Evolutionary conservation across 73 alveolate species (phyloP).

Genomic region (Paramecium pentaurelia): DNA sequence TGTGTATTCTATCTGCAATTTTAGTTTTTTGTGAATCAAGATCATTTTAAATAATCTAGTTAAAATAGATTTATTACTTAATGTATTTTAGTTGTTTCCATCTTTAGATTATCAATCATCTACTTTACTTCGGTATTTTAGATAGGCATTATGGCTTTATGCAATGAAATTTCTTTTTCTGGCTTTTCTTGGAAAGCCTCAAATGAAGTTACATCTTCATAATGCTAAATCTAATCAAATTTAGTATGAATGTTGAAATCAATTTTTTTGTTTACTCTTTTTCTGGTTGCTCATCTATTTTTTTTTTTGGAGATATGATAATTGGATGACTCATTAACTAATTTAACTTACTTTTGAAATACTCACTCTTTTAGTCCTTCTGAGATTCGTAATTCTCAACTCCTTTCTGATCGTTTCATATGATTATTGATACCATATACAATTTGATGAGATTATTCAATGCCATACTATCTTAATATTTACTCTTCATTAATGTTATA

Average conservation of each 20-base stretch:
- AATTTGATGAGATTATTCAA: not conserved
- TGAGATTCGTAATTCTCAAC: not conserved
- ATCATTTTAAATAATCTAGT: not conserved
- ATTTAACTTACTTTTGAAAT: not conserved
- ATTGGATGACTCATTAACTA: not conserved
- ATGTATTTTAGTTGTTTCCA: not conserved
- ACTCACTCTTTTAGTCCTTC: not conserved
- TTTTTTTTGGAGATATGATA: not conserved
- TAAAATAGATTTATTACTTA: not conserved
- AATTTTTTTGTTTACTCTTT: not conserved
- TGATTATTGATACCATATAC: not conserved
- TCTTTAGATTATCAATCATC: not conserved
- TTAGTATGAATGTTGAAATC: not conserved
- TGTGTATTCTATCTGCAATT: not conserved
- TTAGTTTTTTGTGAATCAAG: not conserved
- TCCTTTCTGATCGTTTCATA: conserved; percentile 7
- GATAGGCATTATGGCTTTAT: not conserved
- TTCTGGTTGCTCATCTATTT: not conserved
- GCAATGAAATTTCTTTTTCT: not conserved
- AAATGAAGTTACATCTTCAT: not conserved
- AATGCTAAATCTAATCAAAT: not conserved
- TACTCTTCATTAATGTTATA: not conserved
- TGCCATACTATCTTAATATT: not conserved
- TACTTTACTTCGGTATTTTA: not conserved
- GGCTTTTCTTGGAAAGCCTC: not conserved